Base-by-base conservation (phyloP, 441 rosid species). In the Theobroma grandiflorum region DNA sequence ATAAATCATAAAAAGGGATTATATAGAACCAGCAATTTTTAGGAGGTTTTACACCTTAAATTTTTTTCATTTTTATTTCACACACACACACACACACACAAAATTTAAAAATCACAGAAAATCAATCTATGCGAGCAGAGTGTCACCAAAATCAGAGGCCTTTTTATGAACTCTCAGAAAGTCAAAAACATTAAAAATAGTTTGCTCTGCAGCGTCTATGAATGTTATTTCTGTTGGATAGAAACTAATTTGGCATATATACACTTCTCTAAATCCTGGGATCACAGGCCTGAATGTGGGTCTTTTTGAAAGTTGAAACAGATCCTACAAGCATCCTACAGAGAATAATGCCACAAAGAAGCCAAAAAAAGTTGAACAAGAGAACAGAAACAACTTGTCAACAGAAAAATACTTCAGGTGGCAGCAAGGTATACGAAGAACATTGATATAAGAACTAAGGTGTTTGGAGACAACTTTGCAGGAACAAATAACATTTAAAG, bases 391-490 rank as follows among this genome's bases (percentile, higher is more conserved):
- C 73, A 68, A 26, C 73, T 47, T 57, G 0, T 43, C 37, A 68
- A n/a, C 22, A 55, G 2, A 55, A 55, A 5, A 2, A 22, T 55
- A 55, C 59, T 55, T 55, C 22, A 53, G 59, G 20, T 3, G 9
- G 59, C 22, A 55, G 59, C 22, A 55, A n/a, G 8, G 59, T 55
- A 55, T 55, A 18, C 8, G 2, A 18, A n/a, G 7, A 55, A 20
- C 35, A 6, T 45, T 42, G 8, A 12, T 7, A 70, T 31, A 49
- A 49, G 53, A 43, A 22, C 58, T 31, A 31, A 47, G 14, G 15
- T 42, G 42, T 70, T 47, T 70, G 74, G 37, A 70, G 74, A 70
- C 18, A 45, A 10, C 53, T 68, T 43, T 15, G 59, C 8, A 70
- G 49, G 74, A 49, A 16, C 55, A 69, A 6, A 70, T 49, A 8